Conservation (phyloP, 176 grass and related monocot genomes). For the Pontederia crassipes region DNA sequence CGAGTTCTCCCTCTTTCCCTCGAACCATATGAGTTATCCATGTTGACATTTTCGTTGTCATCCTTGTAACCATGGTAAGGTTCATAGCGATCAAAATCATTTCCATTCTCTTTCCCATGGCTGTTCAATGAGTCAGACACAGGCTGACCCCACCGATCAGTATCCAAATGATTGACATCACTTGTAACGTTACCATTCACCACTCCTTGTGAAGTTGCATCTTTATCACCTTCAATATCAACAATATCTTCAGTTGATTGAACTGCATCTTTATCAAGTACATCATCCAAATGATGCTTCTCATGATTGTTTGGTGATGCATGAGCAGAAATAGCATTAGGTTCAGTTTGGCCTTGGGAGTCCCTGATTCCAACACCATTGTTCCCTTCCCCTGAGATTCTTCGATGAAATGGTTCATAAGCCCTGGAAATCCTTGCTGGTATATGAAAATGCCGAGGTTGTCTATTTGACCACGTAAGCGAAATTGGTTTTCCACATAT, state of each 20-base stretch:
- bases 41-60: constrained; percentile 19
- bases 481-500: constrained; percentile 40
- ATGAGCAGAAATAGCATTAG: background rate
- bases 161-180: constrained; percentile 28
- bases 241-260: constrained; percentile 2
- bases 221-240: constrained; percentile 16
- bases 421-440: constrained; percentile 23
- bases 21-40: constrained; percentile 22
- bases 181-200: constrained; percentile 21
- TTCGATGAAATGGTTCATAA: constrained; percentile 11
- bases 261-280: constrained; percentile 11
- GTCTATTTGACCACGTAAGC: constrained; percentile 52
- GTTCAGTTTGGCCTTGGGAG: constrained; percentile 15
- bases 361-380: constrained; percentile 18
- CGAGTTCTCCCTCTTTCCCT: constrained; percentile 14
- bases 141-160: constrained; percentile 43
- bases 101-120: constrained; percentile 3
- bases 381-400: constrained; percentile 18
- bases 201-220: constrained; percentile 7
- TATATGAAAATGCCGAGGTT: constrained; percentile 25
- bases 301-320: background rate
- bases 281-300: constrained; percentile 7
- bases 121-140: constrained; percentile 16
- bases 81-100: constrained; percentile 40
- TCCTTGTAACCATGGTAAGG: constrained; percentile 55